These are phyloP conservation scores for Closterium sp. DNA, from an alignment of 139 green algal species.

Conservation along the genomic window DNA sequence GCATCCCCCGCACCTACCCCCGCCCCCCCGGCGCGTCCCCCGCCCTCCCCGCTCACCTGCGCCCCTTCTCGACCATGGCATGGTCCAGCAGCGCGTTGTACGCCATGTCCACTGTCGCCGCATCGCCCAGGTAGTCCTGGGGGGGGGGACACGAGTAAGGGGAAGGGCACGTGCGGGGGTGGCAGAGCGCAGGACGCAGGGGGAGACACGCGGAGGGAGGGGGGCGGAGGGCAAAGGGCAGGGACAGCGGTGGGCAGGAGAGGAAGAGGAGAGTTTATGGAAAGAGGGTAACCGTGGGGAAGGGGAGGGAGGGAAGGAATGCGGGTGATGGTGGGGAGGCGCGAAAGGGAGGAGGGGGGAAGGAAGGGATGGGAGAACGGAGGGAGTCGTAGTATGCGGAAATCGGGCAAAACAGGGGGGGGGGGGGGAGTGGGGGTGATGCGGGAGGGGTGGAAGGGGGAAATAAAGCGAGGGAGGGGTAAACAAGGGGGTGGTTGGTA, in stretches of 20 bases:
- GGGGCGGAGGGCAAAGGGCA: too few species aligned
- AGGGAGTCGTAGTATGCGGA: too few species aligned
- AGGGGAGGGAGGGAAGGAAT: neutral
- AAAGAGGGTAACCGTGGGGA: neutral
- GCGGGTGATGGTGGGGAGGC: too few species aligned
- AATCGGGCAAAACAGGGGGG: too few species aligned
- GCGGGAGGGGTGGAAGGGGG: too few species aligned
- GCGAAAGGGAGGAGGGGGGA: neutral
- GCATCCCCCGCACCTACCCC: neutral
- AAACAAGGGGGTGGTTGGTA: too few species aligned
- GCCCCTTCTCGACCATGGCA: constrained; percentile 18
- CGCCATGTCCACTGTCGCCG: constrained; percentile 35
- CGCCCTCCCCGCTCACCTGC: neutral
- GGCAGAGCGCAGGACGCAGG: too few species aligned
- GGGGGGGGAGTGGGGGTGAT: too few species aligned
- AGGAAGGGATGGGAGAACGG: neutral
- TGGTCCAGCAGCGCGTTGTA: constrained; percentile 45
- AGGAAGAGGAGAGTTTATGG: neutral
- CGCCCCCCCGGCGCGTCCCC: too few species aligned
- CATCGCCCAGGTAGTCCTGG: constrained; percentile 41
- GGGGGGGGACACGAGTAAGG: too few species aligned
- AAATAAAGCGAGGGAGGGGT: neutral
- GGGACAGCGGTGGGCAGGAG: neutral
- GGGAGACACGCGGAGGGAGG: too few species aligned
- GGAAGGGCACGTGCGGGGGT: too few species aligned